Conservation (phyloP, 768 basidiomycete genomes). For the Boletus sensibilis region DNA sequence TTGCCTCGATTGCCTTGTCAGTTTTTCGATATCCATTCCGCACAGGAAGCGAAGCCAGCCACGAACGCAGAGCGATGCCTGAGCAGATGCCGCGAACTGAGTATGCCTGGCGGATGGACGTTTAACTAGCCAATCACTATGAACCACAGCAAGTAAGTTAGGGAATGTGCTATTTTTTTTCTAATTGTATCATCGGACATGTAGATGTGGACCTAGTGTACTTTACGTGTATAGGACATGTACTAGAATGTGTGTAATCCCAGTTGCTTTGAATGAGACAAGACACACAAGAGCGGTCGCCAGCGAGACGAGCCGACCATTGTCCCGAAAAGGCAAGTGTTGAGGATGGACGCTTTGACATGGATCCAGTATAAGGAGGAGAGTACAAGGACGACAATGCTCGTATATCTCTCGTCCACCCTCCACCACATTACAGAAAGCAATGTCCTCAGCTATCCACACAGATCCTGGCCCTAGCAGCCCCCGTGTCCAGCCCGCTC, state of each 20-base stretch:
- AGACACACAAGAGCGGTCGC: conserved; percentile 26
- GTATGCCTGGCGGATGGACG: conserved; percentile 45
- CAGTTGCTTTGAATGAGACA: conserved; percentile 13
- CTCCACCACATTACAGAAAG: background rate
- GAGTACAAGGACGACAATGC: conserved; percentile 20
- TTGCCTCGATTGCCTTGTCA: conserved; percentile 27
- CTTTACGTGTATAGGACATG: conserved; percentile 16
- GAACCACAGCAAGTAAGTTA: background rate
- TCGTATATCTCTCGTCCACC: conserved; percentile 1
- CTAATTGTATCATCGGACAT: conserved; percentile 18
- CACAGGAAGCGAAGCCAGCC: conserved; percentile 16
- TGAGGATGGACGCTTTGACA: conserved; percentile 35
- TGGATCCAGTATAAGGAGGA: conserved; percentile 25
- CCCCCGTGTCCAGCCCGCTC: background rate
- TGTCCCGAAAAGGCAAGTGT: conserved; percentile 37
- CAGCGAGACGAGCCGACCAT: conserved; percentile 14
- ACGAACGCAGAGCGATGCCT: conserved; percentile 16
- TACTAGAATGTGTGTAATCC: conserved; percentile 11
- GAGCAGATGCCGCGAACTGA: conserved; percentile 29
- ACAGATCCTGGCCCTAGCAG: conserved; percentile 24
- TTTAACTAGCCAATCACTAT: conserved; percentile 17
- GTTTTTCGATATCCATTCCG: conserved; percentile 14
- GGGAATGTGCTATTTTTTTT: background rate
- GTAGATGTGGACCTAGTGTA: conserved; percentile 11
- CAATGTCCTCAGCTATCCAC: conserved; percentile 13